Evolutionary conservation across 768 basidiomycete species (phyloP).

Genomic region (Nidularia sp.): DNA sequence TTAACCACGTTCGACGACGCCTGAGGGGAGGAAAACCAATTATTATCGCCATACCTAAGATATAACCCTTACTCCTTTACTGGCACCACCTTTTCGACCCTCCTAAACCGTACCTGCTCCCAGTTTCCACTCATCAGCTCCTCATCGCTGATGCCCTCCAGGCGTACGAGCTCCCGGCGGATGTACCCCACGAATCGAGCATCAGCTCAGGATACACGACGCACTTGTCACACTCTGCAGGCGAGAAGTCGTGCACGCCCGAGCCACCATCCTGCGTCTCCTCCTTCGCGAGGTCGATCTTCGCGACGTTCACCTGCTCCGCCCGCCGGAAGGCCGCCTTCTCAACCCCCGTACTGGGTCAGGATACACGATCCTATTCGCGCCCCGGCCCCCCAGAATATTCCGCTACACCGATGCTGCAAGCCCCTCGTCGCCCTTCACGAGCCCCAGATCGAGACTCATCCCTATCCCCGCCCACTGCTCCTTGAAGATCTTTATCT

Average conservation of each 20-base stretch:
- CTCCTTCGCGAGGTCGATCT: conserved; percentile 54
- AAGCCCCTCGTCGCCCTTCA: conserved; percentile 75
- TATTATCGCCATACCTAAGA: too few species aligned
- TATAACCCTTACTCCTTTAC: neutral
- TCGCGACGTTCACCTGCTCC: conserved; percentile 54
- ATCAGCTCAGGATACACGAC: conserved; percentile 74
- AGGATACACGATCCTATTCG: conserved; percentile 57
- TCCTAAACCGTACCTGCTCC: conserved; percentile 34
- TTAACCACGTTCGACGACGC: too few species aligned
- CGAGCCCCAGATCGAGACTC: conserved; percentile 74
- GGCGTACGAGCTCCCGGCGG: conserved; percentile 63
- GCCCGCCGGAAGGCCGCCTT: conserved; percentile 47
- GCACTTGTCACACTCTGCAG: conserved; percentile 60
- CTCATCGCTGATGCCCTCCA: conserved; percentile 51
- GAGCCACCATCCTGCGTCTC: conserved; percentile 64
- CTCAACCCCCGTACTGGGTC: conserved; percentile 4
- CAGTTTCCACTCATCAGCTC: conserved; percentile 34
- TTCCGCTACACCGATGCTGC: conserved; percentile 92
- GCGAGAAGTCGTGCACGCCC: conserved; percentile 68
- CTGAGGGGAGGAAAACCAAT: too few species aligned
- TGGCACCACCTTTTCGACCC: neutral
- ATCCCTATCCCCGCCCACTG: conserved; percentile 86
- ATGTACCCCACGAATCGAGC: conserved; percentile 67
- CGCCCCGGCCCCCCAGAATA: conserved; percentile 80
- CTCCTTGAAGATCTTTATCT: conserved; percentile 90